Percentiles rank a stretch among this genome's conserved stretches.
Evolutionary conservation across 805 yeast genomes (phyloP).

Genomic region (Starmerella stigmatis): DNA sequence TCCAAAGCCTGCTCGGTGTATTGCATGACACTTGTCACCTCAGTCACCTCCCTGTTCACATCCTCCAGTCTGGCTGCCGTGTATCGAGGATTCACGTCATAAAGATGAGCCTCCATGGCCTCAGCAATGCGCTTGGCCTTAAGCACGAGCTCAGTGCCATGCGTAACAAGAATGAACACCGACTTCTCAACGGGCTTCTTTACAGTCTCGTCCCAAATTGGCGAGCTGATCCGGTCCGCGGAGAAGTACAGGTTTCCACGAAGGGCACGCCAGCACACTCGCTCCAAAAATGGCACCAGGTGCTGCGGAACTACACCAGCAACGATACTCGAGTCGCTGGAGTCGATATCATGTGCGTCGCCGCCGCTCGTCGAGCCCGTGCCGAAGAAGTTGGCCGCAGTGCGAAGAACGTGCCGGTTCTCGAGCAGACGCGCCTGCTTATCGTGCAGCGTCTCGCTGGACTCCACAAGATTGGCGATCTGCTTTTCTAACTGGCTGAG

Average conservation of each 20-base stretch:
- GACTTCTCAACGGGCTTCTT: constrained; percentile 56
- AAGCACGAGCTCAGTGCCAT: constrained; percentile 63
- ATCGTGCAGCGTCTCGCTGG: constrained; percentile 52
- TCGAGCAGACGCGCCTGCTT: constrained; percentile 62
- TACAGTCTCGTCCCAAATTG: constrained; percentile 49
- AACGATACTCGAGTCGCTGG: constrained; percentile 37
- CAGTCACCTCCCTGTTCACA: constrained; percentile 42
- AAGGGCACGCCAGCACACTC: constrained; percentile 80
- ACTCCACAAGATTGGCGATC: constrained; percentile 56
- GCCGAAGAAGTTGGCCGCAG: constrained; percentile 38
- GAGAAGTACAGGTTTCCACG: constrained; percentile 84
- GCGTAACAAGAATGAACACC: constrained; percentile 82
- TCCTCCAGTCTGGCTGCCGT: constrained; percentile 32
- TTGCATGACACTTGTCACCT: constrained; percentile 49
- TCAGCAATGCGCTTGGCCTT: constrained; percentile 77
- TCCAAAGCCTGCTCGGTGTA: constrained; percentile 59
- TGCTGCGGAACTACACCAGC: constrained; percentile 75
- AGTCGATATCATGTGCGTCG: constrained; percentile 29
- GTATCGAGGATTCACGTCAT: constrained; percentile 40
- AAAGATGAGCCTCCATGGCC: constrained; percentile 75
- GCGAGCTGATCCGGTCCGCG: constrained; percentile 57
- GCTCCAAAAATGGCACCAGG: constrained; percentile 61
- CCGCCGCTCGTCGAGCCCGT: constrained; percentile 24
- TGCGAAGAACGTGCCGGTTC: constrained; percentile 50
- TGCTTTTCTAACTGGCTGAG: constrained; percentile 64